Base-by-base conservation (phyloP, 257 asterid species). In the Asclepias syriaca region DNA sequence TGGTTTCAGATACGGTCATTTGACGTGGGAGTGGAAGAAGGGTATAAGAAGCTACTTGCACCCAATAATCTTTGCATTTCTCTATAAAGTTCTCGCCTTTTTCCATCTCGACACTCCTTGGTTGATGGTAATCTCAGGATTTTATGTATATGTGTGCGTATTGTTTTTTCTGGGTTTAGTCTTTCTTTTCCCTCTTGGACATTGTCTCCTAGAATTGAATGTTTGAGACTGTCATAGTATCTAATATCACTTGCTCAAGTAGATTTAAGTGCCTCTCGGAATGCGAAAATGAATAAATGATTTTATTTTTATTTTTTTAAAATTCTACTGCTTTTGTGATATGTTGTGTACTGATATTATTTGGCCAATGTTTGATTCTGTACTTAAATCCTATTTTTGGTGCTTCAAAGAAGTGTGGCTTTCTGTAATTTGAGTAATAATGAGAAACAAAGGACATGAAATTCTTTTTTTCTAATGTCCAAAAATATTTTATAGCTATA, bases 31-130 rank as follows among this genome's bases (percentile, higher is more conserved):
- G 66, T 95, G 99, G 99, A 71, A 82, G 75, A 84, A 77, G 85
- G 97, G 98, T 48, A 82, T 94, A 67, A 84, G 98, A 85, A 88
- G 96, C 78, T 95, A 87, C 85, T 80, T 92, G 85, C 99, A 95
- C 81, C 98, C 99, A 18, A 63, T 85, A 39, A 70, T 95, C 69
- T 95, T 94, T 84, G 93, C 94, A 74, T 84, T 83, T 63, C 91
- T 92, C 53, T 95, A 95, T 81, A 88, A 88, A 95, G 80, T 81
- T 76, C 87, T 92, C 53, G 85, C 88, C 58, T 72, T 90, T 85
- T 76, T 88, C 63, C 77, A 48, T 65, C 92, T 95, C 58, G 98
- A 95, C 81, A 73, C 83, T 40, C 93, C 97, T 48, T 92, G 86
- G 91, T 86, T 88, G 84, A 95, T 95, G 99, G 99, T 95, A 88